Conservation (phyloP, 176 grass and related monocot genomes). For the Musa beccarii region DNA sequence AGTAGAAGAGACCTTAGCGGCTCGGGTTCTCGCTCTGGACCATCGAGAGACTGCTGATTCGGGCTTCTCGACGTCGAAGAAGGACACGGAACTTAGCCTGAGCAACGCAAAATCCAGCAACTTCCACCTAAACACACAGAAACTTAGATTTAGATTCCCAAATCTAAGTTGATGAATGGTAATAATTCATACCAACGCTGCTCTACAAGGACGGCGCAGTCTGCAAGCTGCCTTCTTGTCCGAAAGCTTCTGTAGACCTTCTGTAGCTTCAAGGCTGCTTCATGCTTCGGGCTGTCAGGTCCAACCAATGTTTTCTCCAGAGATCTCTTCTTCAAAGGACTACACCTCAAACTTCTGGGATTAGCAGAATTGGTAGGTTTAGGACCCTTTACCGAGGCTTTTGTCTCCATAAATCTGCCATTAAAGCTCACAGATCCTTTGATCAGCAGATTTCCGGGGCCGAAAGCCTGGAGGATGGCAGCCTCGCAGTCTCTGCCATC, state of each 20-base stretch:
- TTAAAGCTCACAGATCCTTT: constrained; percentile 55
- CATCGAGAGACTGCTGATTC: constrained; percentile 68
- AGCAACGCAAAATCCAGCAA: constrained; percentile 70
- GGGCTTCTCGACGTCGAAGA: constrained; percentile 66
- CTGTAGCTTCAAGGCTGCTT: constrained; percentile 61
- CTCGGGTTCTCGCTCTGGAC: constrained; percentile 63
- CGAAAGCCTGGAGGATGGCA: constrained; percentile 20
- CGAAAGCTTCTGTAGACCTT: constrained; percentile 90
- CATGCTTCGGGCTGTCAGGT: constrained; percentile 43
- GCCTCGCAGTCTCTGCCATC: constrained; percentile 24
- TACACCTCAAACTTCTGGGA: constrained; percentile 25
- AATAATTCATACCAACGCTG: constrained; percentile 55
- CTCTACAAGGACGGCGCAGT: constrained; percentile 82
- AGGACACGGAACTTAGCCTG: constrained; percentile 68
- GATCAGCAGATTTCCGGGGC: constrained; percentile 28
- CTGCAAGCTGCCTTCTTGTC: constrained; percentile 73
- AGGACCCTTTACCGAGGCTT: constrained; percentile 27
- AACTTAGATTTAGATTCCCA: constrained; percentile 5
- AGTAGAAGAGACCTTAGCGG: constrained; percentile 49
- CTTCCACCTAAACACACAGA: constrained; percentile 57
- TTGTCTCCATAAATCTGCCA: constrained; percentile 36
- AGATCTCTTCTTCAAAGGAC: constrained; percentile 23
- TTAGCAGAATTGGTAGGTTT: neutral
- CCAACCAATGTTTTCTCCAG: constrained; percentile 30
- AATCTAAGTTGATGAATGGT: constrained; percentile 3